phyloP scores from a whole-genome alignment of 1,139 yeast species.

The Debaryomyces subglobosus region DNA sequence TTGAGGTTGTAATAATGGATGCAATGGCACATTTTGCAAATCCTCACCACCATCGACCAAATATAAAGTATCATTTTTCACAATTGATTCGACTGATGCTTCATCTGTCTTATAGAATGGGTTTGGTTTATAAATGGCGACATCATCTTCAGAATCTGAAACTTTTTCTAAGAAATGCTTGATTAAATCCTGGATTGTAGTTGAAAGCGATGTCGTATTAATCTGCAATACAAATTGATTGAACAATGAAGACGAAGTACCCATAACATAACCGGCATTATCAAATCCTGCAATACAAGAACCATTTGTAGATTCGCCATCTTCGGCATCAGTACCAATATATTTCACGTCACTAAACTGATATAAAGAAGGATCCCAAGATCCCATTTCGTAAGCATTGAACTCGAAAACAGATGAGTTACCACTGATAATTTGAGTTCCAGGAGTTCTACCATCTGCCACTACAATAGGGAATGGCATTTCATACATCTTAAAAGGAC shows the following conservation, averaged over 20 bases:
- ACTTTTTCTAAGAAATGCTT: constrained; percentile 49
- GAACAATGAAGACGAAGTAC: constrained; percentile 81
- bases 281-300: constrained; percentile 72
- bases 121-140: constrained; percentile 53
- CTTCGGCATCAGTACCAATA: constrained; percentile 66
- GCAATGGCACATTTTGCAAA: constrained; percentile 43
- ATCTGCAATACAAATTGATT: constrained; percentile 72
- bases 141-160: constrained; percentile 44
- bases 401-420: constrained; percentile 81
- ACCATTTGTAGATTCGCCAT: constrained; percentile 53
- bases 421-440: constrained; percentile 52
- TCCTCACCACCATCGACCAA: constrained; percentile 52
- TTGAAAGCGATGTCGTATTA: constrained; percentile 58
- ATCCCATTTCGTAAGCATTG: constrained; percentile 82
- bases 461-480: constrained; percentile 88
- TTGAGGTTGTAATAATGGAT: constrained; percentile 42
- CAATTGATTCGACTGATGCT: constrained; percentile 34
- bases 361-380: constrained; percentile 80
- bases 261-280: constrained; percentile 82
- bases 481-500: constrained; percentile 55
- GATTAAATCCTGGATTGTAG: constrained; percentile 47
- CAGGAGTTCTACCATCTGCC: constrained; percentile 79
- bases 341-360: constrained; percentile 71
- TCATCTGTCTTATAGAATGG: constrained; percentile 52
- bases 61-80: constrained; percentile 38